These are phyloP conservation scores for Climacium dendroides DNA, from an alignment of 225 moss, liverwort and hornwort genomes.

Conservation along the genomic window DNA sequence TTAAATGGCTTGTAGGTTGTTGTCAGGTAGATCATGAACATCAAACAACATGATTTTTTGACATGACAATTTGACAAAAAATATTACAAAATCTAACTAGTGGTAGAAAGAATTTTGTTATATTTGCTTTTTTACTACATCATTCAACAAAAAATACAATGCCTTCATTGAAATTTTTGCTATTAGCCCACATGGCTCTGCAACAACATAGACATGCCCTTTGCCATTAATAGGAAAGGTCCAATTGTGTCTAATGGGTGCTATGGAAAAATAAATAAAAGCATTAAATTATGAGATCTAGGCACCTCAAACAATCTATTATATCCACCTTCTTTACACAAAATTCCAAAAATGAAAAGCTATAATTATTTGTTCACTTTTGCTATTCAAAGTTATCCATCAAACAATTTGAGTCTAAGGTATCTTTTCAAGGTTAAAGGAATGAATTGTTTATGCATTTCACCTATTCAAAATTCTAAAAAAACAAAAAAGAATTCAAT, in stretches of 20 bases:
- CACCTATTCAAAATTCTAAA: too few species aligned
- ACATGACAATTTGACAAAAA: not conserved
- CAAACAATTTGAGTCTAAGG: accelerated
- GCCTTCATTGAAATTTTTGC: too few species aligned
- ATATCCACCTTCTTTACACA: not conserved
- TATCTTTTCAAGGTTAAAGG: not conserved
- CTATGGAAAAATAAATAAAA: not conserved
- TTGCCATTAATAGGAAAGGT: not conserved
- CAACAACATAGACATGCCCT: not conserved
- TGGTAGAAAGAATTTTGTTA: not conserved
- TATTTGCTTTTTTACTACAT: not conserved
- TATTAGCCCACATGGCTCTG: not conserved
- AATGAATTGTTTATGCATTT: not conserved
- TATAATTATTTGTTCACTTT: not conserved
- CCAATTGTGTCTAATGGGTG: not conserved
- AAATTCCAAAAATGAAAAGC: not conserved
- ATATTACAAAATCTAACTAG: not conserved
- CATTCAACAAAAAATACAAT: not conserved
- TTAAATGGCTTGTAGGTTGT: not conserved
- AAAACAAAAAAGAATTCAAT: too few species aligned
- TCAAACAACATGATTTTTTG: accelerated
- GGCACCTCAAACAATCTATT: accelerated
- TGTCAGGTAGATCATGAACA: not conserved
- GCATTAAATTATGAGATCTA: not conserved
- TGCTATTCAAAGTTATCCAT: accelerated